These are phyloP conservation scores for Ganoderma leucocontextum DNA, from an alignment of 1,284 basidiomycete genomes.

Conservation along the genomic window DNA sequence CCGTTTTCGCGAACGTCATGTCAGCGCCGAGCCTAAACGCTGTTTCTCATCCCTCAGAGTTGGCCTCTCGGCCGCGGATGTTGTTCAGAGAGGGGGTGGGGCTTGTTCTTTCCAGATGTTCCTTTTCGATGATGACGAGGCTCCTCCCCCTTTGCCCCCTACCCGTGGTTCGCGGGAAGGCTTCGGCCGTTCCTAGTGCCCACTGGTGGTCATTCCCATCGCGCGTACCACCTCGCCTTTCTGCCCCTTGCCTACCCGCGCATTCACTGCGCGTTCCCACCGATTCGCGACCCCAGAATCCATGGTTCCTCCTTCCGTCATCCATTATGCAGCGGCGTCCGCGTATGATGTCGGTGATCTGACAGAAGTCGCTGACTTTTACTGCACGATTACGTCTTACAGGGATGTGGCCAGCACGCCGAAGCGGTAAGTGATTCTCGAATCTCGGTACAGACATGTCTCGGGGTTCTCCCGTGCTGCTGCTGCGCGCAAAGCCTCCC, in stretches of 20 bases:
- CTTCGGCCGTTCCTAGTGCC: not conserved
- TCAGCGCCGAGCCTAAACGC: not conserved
- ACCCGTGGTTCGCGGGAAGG: conserved; percentile 8
- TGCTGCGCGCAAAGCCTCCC: not conserved
- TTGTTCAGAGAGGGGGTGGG: not conserved
- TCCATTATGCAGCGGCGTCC: conserved; percentile 11
- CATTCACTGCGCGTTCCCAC: not conserved
- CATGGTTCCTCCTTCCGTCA: not conserved
- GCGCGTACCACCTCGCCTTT: not conserved
- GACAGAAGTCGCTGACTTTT: conserved; percentile 5
- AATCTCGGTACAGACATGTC: not conserved
- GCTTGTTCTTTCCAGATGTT: not conserved
- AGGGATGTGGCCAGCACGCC: conserved; percentile 74
- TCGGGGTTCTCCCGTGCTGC: conserved; percentile 14
- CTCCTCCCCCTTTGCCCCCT: not conserved
- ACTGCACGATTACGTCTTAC: conserved; percentile 32
- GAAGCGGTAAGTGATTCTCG: conserved; percentile 60
- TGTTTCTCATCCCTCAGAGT: not conserved
- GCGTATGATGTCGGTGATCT: conserved; percentile 19
- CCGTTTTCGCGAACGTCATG: not conserved
- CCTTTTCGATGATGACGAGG: not conserved
- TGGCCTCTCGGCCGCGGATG: not conserved
- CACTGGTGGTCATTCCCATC: not conserved
- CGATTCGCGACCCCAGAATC: not conserved
- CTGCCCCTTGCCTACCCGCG: conserved; percentile 1